These are phyloP conservation scores for Trametes cingulata DNA, from an alignment of 768 basidiomycete genomes.

Conservation along the genomic window DNA sequence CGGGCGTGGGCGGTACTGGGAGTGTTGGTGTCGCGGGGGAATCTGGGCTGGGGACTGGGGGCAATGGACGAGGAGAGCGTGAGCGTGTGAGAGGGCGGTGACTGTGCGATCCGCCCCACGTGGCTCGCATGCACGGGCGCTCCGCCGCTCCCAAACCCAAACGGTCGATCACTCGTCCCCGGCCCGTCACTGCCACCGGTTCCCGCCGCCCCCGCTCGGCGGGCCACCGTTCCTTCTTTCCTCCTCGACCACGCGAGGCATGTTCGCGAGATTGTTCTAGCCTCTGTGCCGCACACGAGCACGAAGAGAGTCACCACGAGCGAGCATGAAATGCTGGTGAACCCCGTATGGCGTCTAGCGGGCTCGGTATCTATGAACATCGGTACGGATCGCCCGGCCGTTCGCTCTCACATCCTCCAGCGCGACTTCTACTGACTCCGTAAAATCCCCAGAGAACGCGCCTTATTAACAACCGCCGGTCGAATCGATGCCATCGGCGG, in stretches of 20 bases:
- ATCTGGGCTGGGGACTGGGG: conserved; percentile 4
- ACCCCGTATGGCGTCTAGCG: neutral
- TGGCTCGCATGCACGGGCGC: conserved; percentile 8
- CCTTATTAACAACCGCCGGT: no score
- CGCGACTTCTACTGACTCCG: neutral
- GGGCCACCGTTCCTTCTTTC: neutral
- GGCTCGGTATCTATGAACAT: neutral
- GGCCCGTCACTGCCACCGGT: neutral
- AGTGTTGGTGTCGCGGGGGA: neutral
- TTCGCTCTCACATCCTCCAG: neutral
- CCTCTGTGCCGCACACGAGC: neutral
- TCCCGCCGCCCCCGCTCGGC: neutral
- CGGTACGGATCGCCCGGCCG: neutral
- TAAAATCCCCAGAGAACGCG: no score
- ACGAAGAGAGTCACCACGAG: no score
- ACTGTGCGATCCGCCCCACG: conserved; percentile 22
- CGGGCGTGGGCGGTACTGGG: no score
- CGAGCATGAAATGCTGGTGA: neutral
- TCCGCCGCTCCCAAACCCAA: conserved; percentile 12
- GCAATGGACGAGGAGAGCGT: conserved; percentile 14
- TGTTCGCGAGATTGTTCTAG: neutral
- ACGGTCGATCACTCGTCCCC: neutral
- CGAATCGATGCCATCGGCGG: neutral
- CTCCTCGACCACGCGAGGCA: neutral
- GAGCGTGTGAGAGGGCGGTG: conserved; percentile 20